phyloP scores from a whole-genome alignment of 2,329 filamentous ascomycete genomes.

The Immersiporthe knoxdaviesiana region DNA sequence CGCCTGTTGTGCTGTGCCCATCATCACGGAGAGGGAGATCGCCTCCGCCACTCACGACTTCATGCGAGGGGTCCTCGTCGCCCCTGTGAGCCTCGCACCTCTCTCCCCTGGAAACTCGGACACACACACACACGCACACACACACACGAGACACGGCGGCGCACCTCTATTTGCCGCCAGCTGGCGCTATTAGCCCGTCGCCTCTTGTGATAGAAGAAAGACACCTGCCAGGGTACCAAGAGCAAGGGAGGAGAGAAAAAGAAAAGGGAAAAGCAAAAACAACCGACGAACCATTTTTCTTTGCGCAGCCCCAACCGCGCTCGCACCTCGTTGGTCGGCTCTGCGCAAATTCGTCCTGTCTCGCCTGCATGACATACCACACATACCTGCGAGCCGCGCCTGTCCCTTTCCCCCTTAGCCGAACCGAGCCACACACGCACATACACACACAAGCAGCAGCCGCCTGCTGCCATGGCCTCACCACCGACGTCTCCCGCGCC shows the following conservation, averaged over 20 bases:
- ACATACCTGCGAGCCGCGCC: conserved; percentile 10
- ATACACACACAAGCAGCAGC: no score
- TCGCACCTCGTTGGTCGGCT: conserved; percentile 12
- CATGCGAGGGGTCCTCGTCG: conserved; percentile 15
- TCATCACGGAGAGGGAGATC: conserved; percentile 22
- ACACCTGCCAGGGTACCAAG: neutral
- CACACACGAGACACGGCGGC: conserved; percentile 13
- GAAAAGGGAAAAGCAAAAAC: neutral
- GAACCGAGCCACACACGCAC: neutral
- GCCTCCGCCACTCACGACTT: conserved; percentile 11
- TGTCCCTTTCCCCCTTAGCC: conserved; percentile 27
- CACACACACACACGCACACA: neutral
- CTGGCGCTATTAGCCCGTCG: conserved; percentile 17
- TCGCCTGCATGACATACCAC: conserved; percentile 19
- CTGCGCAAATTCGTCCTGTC: conserved; percentile 1
- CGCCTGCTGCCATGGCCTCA: conserved; percentile 62
- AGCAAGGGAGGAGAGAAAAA: neutral
- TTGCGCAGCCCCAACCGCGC: no score
- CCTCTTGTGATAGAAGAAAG: conserved; percentile 8
- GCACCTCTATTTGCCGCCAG: conserved; percentile 8
- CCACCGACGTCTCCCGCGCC: conserved; percentile 69
- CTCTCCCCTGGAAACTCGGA: neutral
- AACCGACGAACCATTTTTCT: neutral
- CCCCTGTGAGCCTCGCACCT: conserved; percentile 5
- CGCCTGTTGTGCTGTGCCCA: conserved; percentile 16